phyloP scores from a whole-genome alignment of 139 green algal species.

The Micromonas pusilla region DNA sequence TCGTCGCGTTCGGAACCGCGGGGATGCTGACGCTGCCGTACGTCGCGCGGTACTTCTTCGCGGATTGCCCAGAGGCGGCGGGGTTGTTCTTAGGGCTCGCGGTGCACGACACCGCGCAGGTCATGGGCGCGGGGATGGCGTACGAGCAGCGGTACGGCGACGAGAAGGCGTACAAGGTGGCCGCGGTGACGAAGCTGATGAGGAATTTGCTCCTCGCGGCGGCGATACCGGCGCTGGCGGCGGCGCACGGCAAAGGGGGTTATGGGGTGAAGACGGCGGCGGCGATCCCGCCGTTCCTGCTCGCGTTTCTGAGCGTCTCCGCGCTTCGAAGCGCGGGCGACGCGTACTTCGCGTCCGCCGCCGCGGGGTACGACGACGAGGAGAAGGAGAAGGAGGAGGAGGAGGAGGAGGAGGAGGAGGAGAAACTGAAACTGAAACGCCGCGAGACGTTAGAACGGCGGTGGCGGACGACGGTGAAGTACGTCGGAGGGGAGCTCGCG shows the following conservation, averaged over 20 bases:
- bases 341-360: not conserved
- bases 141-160: constrained; percentile 31
- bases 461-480: not conserved
- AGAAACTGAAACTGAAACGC: not conserved
- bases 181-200: constrained; percentile 24
- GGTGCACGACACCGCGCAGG: constrained; percentile 37
- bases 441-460: not conserved
- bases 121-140: constrained; percentile 30
- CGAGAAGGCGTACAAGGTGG: constrained; percentile 25
- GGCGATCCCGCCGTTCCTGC: not conserved
- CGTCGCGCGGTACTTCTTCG: constrained; percentile 10
- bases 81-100: constrained; percentile 31
- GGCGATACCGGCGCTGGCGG: constrained; percentile 4
- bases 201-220: not conserved
- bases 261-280: not conserved
- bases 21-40: constrained; percentile 31
- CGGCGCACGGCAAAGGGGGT: not conserved
- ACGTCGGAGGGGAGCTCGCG: not conserved
- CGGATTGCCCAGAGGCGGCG: not conserved
- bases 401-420: not conserved
- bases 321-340: not conserved
- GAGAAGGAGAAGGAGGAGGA: not conserved
- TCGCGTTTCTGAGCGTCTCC: constrained; percentile 13
- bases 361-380: not conserved
- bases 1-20: constrained; percentile 30